Base-by-base conservation (phyloP, 768 basidiomycete species). In the Cyathus striatus region DNA sequence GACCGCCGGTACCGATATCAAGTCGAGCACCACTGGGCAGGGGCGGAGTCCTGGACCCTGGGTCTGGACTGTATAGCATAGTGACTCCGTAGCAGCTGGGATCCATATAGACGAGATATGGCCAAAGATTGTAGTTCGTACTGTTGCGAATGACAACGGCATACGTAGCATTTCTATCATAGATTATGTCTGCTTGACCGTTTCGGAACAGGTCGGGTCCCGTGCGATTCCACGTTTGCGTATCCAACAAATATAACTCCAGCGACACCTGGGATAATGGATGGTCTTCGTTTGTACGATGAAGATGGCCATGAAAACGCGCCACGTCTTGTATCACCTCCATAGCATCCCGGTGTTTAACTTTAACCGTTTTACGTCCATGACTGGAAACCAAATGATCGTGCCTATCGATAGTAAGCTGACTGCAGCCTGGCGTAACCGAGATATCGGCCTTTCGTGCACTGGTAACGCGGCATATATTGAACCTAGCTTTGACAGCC, bases 51-150 rank as follows among this genome's bases (percentile, higher is more conserved):
- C 49, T 41, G 14, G 56, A 38, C 24, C 61, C 58, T 7, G 65
- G 60, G 35, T 64, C 66, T 4, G 80, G 75, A 38, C 73, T 73
- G 56, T 79, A 78, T n/a, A 81, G 57, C 43, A 78, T 65, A 42
- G 69, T 73, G 47, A 78, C 76, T 40, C 65, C 68, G 45, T 79
- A 74, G 30, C 66, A 72, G 42, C 67, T 70, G 2, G 77, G 71
- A 51, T 82, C 78, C 75, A 83, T 76, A 54, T 76, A 79, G 1
- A 71, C 70, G 24, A 83, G 65, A 54, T 79, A 80, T 23, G 81
- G 78, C 80, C 79, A 83, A 22, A 83, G 68, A 53, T 78, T 73
- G 43, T 58, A 49, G 48, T 71, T 66, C 1, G 79, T 69, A 26
- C 62, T 55, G 48, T 82, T 81, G 46, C 64, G 69, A 18, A 83